Evolutionary conservation across 495 filamentous ascomycete genomes (phyloP), one percentile per base, ranked within the genome.

Genomic region (Chlorociboria aeruginascens): DNA sequence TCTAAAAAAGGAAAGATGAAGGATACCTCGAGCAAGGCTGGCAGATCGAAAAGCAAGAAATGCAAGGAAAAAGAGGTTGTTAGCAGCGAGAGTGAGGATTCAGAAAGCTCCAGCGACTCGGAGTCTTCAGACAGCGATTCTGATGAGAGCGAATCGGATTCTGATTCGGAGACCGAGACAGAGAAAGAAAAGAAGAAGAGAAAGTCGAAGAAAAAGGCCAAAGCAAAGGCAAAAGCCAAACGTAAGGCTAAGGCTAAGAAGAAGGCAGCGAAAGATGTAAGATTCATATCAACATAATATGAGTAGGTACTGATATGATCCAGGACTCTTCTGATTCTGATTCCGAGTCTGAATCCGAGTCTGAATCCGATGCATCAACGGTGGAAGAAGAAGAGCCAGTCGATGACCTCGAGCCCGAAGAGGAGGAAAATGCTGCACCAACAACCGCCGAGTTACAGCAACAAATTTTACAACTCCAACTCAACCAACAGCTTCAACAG

Each of bases 151-250:
- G 56, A 50, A 1, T 59, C 62, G 36, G 51, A 57, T 25, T 37
- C 50, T 14, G 53, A 63, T 11, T 60, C 59, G 3, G 58, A 65
- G 13, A 58, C 61, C 4, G 66, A 64, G 37, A 69, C 62, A 46
- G 70, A 70, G 55, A 62, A 58, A 34, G 49, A 54, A n/a, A 54
- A 63, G 41, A 69, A 63, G 61, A 74, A 71, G 60, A 42, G 32
- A 70, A 66, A 45, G 53, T 42, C 49, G 45, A 69, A 67, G 58
- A 70, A 67, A 48, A 45, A 58, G 39, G 54, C 60, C 2, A 61
- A 61, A 36, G 47, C 50, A 46, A 49, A 57, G 42, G 55, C 54
- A 32, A 66, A 64, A 46, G 48, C 59, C 13, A 52, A 55, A 38
- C 49, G 45, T 9, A 61, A 62, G 48, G n/a, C 31, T 10, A 51